Evolutionary conservation across 208 protist species (phyloP).

Genomic region (Wallacemonas rigidus): DNA sequence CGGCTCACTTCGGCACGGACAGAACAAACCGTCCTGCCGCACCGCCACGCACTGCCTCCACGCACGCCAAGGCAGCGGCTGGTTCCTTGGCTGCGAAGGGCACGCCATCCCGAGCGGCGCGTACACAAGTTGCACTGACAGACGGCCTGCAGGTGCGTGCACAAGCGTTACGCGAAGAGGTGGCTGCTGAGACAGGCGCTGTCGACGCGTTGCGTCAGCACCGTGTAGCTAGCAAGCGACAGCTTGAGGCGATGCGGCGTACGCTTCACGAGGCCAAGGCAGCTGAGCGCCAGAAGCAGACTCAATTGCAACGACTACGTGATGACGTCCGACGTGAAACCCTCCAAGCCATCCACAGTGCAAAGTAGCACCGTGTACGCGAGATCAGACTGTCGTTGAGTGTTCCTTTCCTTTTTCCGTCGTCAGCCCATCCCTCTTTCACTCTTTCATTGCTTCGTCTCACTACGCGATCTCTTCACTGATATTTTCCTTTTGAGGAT

Average conservation of each 20-base stretch:
- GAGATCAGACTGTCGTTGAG: no score
- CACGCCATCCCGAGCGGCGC: not conserved
- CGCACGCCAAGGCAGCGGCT: conserved; percentile 3
- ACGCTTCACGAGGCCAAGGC: conserved; percentile 34
- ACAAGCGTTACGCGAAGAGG: conserved; percentile 25
- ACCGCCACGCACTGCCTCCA: not conserved
- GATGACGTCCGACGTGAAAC: conserved; percentile 25
- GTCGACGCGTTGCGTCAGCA: conserved; percentile 30
- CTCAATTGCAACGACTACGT: conserved; percentile 41
- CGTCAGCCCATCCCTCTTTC: no score
- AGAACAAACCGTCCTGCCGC: conserved; percentile 8
- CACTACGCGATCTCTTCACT: no score
- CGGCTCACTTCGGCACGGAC: conserved; percentile 9
- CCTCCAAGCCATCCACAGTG: conserved; percentile 14
- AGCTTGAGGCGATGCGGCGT: conserved; percentile 22
- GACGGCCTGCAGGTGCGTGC: conserved; percentile 12
- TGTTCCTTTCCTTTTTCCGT: no score
- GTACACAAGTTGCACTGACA: conserved; percentile 4
- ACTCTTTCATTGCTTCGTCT: no score
- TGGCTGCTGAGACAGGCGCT: conserved; percentile 33
- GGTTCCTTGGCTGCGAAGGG: not conserved
- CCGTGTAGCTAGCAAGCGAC: conserved; percentile 21
- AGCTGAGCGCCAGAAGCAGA: conserved; percentile 37
- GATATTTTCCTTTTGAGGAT: no score
- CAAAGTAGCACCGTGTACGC: not conserved